phyloP scores from a whole-genome alignment of 192 early-diverging fungal genomes.

The Umbelopsis sp. region DNA sequence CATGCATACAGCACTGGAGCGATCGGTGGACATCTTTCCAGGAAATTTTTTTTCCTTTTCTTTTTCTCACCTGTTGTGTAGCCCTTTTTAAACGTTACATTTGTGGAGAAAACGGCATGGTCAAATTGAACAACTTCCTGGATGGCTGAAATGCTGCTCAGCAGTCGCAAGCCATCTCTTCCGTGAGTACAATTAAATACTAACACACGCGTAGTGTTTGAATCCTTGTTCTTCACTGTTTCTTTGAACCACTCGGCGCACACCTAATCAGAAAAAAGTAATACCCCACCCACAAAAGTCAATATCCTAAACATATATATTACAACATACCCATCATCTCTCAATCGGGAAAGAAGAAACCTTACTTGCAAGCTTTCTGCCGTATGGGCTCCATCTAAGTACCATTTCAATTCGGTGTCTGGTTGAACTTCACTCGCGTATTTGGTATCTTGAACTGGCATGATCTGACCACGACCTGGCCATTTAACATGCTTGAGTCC shows the following conservation, averaged over 20 bases:
- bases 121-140: constrained; percentile 50
- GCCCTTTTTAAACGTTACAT: constrained; percentile 52
- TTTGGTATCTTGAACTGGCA: constrained; percentile 39
- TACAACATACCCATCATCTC: constrained; percentile 46
- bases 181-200: constrained; percentile 90
- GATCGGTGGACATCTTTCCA: constrained; percentile 23
- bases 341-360: not conserved
- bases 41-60: not conserved
- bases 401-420: constrained; percentile 58
- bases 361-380: constrained; percentile 75
- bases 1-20: constrained; percentile 24
- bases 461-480: constrained; percentile 90
- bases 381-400: constrained; percentile 96
- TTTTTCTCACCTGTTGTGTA: constrained; percentile 33
- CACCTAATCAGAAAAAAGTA: constrained; percentile 22
- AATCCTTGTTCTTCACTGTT: constrained; percentile 15
- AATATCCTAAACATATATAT: constrained; percentile 50
- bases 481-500: constrained; percentile 73
- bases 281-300: constrained; percentile 3
- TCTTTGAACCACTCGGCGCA: constrained; percentile 58
- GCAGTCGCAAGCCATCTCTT: constrained; percentile 62
- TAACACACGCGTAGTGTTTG: constrained; percentile 50
- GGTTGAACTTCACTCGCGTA: constrained; percentile 14
- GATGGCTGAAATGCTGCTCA: constrained; percentile 63
- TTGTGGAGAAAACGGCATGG: constrained; percentile 81